Evolutionary conservation across 371 early-diverging fungal genomes (phyloP).

Genomic region (Zychaea mexicana): DNA sequence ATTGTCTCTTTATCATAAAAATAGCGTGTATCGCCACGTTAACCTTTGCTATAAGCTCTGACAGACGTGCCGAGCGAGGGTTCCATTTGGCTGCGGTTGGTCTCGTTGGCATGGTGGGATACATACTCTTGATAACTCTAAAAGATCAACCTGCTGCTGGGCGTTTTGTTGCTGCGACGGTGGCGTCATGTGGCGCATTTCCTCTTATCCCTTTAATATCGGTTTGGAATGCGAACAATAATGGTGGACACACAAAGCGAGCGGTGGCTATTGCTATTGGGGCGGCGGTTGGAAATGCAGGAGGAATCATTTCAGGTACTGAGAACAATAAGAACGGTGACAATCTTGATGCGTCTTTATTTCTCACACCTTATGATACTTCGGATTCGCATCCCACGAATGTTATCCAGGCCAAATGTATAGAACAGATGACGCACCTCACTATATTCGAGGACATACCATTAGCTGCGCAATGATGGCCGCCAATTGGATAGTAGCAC

Average conservation of each 20-base stretch:
- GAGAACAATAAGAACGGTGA: background rate
- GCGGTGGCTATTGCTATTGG: constrained; percentile 62
- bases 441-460: constrained; percentile 50
- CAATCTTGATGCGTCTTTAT: background rate
- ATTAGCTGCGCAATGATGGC: constrained; percentile 49
- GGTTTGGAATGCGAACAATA: constrained; percentile 63
- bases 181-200: constrained; percentile 57
- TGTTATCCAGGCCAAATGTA: constrained; percentile 57
- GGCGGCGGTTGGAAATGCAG: constrained; percentile 49
- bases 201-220: constrained; percentile 57
- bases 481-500: constrained; percentile 29
- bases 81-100: constrained; percentile 60
- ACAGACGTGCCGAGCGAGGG: constrained; percentile 64
- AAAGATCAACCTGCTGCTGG: constrained; percentile 8
- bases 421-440: constrained; percentile 57
- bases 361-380: background rate
- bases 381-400: no score
- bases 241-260: constrained; percentile 66
- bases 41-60: constrained; percentile 59
- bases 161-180: constrained; percentile 49
- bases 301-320: constrained; percentile 21
- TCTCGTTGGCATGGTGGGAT: constrained; percentile 64
- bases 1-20: background rate
- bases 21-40: constrained; percentile 57
- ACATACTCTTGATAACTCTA: constrained; percentile 56